Base-by-base conservation (phyloP, 805 yeast genomes). In the Barnettozyma sucrosica region DNA sequence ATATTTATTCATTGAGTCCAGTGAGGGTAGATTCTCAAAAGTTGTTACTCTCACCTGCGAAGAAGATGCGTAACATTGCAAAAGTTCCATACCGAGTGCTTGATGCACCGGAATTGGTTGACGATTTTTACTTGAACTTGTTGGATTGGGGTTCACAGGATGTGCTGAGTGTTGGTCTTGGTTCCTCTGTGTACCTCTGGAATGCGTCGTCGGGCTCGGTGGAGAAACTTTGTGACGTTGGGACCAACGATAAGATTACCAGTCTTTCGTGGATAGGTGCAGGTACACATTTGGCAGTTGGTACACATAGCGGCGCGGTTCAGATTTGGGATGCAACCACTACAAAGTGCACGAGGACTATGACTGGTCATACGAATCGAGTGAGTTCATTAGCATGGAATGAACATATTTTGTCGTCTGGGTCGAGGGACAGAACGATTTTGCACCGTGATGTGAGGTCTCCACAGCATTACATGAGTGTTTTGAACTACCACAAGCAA, bases 101-200 rank as follows among this genome's bases (percentile, higher is more conserved):
- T 39, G 99, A 92, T 67, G 99, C 99, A 0, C 99, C 98, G 0
- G 96, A 89, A 42, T 70, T 93, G 20, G 89, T 89, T 6, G 98
- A 93, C 63, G 98, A 92, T 63, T 92, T 90, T 61, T 92, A 92
- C 63, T 74, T 89, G 44, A 93, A 93, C 58, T 72, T 93, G 48
- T 85, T 93, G 1, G 98, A 93, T 63, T 92, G 99, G 99, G 96
- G 97, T 0, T 78, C 88, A 23, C 88, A 83, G 49, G 95, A 92
- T 64, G 69, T 86, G 30, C 68, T 93, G 36, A 96, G 92, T 2
- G 98, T 93, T 7, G 98, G 97, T 0, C 70, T 93, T 39, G 95
- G 93, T 0, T 81, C 87, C 43, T 76, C 86, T 41, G 97, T 90
- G 1, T 93, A 93, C 61, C 68, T 92, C 13, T 90, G 98, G 88